Evolutionary conservation across 306 rosid genomes (phyloP).

Genomic region (Vicia faba): DNA sequence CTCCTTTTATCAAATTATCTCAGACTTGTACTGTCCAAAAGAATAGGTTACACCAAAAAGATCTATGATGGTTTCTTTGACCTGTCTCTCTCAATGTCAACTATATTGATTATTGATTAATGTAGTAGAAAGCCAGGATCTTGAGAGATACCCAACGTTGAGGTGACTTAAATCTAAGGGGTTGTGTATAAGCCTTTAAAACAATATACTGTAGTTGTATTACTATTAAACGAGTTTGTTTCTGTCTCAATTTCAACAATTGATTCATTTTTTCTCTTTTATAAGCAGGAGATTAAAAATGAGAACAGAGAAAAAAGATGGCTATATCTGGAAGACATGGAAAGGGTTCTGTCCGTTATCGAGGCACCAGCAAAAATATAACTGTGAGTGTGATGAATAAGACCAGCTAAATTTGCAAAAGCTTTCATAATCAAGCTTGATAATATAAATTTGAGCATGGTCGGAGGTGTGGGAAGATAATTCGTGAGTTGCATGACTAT

Average conservation of each 20-base stretch:
- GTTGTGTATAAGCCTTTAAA: not conserved
- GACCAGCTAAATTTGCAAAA: conserved; percentile 20
- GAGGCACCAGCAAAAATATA: conserved; percentile 62
- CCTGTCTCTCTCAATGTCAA: not conserved
- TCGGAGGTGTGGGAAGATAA: conserved; percentile 11
- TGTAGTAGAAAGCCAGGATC: conserved; percentile 1
- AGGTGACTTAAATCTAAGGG: conserved; percentile 3
- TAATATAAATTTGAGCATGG: conserved; percentile 20
- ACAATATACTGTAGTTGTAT: not conserved
- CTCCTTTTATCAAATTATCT: conserved; percentile 3
- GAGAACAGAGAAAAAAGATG: conserved; percentile 56
- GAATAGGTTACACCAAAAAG: conserved; percentile 12
- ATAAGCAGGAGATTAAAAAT: conserved; percentile 67
- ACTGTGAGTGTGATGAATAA: conserved; percentile 32
- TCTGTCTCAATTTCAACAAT: conserved; percentile 3
- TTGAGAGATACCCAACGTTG: conserved; percentile 2
- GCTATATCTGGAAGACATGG: conserved; percentile 74
- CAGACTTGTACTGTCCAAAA: not conserved
- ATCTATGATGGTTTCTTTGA: no score
- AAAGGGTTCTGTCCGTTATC: conserved; percentile 53
- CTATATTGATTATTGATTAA: not conserved
- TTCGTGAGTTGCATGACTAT: conserved; percentile 15
- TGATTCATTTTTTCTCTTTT: conserved; percentile 25
- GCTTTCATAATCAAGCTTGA: no score
- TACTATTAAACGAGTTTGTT: not conserved